Evolutionary conservation across 805 yeast species (phyloP), one percentile per base, ranked within the genome.

Genomic region (Starmerella asiatica): DNA sequence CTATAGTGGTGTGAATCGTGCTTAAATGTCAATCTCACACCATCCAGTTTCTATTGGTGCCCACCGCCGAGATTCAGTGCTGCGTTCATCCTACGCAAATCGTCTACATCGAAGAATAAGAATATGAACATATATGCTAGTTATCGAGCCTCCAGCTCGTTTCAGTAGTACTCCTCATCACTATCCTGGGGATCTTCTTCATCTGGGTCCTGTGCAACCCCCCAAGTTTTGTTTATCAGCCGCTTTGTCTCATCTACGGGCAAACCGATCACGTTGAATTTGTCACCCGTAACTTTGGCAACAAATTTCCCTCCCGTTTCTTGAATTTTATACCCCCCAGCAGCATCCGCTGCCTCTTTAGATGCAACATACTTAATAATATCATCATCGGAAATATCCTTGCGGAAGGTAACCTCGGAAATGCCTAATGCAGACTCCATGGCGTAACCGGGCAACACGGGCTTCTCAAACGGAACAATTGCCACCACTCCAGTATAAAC

Each of bases 271-370:
- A 83, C 80, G 55, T 84, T 88, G 58, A 69, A 75, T 54, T 71
- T 82, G 56, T 88, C 97, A 0, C 98, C 98, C 1, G 67, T 65
- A 11, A 85, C 69, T 14, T 61, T 59, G 17, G 65, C 58, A 47
- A 91, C 72, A 46, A 88, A 60, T 28, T 76, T 53, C 27, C 56
- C 53, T 1, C 79, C 75, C 8, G 57, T 55, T 0, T 77, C 81
- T 59, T 88, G 97, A 43, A 79, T 76, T 50, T 75, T 76, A 61
- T 82, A 86, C 1, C 98, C 98, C 5, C 96, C 98, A 2, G 97
- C 94, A 1, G 82, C 96, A 35, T 69, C 69, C 6, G 66, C 40
- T 1, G 91, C 97, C 56, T 88, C 96, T 18, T 69, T 77, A 2
- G 76, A 61, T 2, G 67, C 67, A 9, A 80, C 78, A 56, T 88